phyloP scores from a whole-genome alignment of 495 filamentous ascomycete genomes.

The Tetracladium marchalianum region DNA sequence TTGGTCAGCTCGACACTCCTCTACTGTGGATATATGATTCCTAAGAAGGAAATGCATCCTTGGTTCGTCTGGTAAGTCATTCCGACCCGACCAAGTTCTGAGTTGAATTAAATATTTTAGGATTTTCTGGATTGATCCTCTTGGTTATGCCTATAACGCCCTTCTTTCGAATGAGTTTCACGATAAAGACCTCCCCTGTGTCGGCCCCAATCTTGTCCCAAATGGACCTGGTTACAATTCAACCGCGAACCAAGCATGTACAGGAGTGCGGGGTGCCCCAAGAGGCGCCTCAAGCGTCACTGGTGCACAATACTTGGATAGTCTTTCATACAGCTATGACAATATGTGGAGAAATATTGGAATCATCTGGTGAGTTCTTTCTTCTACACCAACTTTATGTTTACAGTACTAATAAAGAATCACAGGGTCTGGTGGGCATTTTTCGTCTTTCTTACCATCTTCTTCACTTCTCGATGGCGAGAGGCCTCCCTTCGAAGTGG shows the following conservation, averaged over 20 bases:
- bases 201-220: conserved; percentile 41
- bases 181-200: conserved; percentile 37
- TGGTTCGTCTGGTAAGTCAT: conserved; percentile 13
- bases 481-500: conserved; percentile 6
- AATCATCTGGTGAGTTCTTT: conserved; percentile 38
- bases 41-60: conserved; percentile 27
- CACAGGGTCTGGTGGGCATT: conserved; percentile 45
- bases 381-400: not conserved
- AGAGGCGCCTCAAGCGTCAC: conserved; percentile 42
- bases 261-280: conserved; percentile 41
- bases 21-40: conserved; percentile 32
- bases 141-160: conserved; percentile 31
- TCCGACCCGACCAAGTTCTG: not conserved
- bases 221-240: conserved; percentile 45
- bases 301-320: conserved; percentile 60
- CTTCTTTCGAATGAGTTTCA: conserved; percentile 35
- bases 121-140: conserved; percentile 29
- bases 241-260: conserved; percentile 49
- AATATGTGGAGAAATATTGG: conserved; percentile 77
- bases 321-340: conserved; percentile 46
- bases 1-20: conserved; percentile 26
- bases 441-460: conserved; percentile 47
- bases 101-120: conserved; percentile 8
- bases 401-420: conserved; percentile 15
- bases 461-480: conserved; percentile 31